phyloP scores from a whole-genome alignment of 163 green algal species.

The Coccomyxa subellipsoidea region DNA sequence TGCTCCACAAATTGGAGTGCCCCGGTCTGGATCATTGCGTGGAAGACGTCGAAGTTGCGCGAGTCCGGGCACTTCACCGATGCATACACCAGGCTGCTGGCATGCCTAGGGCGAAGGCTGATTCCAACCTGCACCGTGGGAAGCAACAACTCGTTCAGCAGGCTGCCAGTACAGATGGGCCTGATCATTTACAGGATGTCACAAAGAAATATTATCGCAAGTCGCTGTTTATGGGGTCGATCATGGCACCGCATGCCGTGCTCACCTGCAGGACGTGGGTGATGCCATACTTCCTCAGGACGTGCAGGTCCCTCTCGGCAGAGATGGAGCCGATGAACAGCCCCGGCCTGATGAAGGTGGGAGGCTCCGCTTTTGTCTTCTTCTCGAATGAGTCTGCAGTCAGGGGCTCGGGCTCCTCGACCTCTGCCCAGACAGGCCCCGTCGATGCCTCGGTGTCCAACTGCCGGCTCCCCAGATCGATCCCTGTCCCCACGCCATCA shows the following conservation, averaged over 20 bases:
- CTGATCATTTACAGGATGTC: too few species aligned
- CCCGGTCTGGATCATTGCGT: neutral
- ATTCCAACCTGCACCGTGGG: neutral
- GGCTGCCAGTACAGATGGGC: too few species aligned
- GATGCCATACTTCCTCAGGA: neutral
- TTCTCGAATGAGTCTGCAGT: neutral
- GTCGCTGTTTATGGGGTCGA: too few species aligned
- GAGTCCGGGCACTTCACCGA: neutral
- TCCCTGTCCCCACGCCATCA: neutral
- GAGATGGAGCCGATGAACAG: neutral
- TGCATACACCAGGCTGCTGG: neutral
- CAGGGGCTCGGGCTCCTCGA: neutral
- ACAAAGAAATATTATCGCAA: too few species aligned
- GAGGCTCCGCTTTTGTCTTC: neutral
- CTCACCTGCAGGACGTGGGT: slow-evolving; percentile 4
- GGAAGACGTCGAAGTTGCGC: slow-evolving; percentile 3
- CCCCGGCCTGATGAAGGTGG: neutral
- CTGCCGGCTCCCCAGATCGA: neutral
- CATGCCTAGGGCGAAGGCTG: neutral
- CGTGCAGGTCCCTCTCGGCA: neutral
- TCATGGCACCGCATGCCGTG: too few species aligned
- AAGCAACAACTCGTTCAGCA: too few species aligned
- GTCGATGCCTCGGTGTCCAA: neutral
- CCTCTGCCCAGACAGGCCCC: neutral
- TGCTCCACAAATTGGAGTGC: neutral